Evolutionary conservation across 2,329 filamentous ascomycete species (phyloP), one percentile per base, ranked within the genome.

Genomic region (Xylaria sp.): DNA sequence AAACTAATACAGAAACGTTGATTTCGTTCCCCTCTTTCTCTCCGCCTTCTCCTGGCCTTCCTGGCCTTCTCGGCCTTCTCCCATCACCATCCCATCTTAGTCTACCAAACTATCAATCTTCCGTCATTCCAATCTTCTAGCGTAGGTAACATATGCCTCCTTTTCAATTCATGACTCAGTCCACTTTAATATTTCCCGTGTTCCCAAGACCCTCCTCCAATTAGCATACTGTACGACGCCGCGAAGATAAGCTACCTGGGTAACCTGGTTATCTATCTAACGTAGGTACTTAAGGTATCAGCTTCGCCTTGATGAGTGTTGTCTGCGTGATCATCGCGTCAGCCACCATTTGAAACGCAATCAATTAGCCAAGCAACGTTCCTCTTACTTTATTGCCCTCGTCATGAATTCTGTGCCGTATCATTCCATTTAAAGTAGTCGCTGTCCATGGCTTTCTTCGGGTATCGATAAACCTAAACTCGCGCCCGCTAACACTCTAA

Each of bases 321-420:
- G 59, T 58, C 59, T 67, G 68, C 63, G 60, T 71, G 70, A 69
- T 71, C 63, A 67, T 66, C 67, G 66, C 70, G 63, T 70, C 71
- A 73, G 71, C 70, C 71, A 62, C 65, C 60, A 51, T 66, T 67
- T 67, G 71, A 65, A 62, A 66, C 71, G 65, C 65, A 70, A 66
- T 49, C 66, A 64, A 66, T 59, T 59, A 49, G 51, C 59, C 59
- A 53, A 56, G 63, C 44, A 38, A 26, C 38, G 38, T 28, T 59
- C 26, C 57, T 58, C n/a, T 66, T 33, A 40, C 48, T 66, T 36
- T 40, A 36, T 26, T 58, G 38, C 40, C 42, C 20, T 65, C 57
- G 20, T 65, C 44, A 67, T 69, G 61, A 65, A 63, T 63, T 54
- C 49, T 54, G 63, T 66, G 51, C 40, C 59, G 62, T 53, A 56